phyloP scores from a whole-genome alignment of 2,329 filamentous ascomycete species.

The Penicillium sp. region DNA sequence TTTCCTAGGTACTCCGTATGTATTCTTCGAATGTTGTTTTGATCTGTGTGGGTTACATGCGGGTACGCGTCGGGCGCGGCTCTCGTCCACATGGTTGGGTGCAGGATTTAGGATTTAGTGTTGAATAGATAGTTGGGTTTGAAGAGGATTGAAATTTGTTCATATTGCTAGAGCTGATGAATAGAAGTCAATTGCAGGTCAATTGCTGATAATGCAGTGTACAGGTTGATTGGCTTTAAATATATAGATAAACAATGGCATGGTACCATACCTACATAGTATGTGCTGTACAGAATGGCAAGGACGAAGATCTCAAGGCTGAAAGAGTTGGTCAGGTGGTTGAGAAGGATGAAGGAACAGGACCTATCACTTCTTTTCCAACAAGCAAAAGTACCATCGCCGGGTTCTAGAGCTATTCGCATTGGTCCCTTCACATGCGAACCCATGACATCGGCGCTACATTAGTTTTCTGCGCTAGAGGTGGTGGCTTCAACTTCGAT shows the following conservation, averaged over 20 bases:
- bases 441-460: conserved; percentile 17
- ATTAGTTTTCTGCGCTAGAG: conserved; percentile 15
- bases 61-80: neutral
- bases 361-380: neutral
- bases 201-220: too few relatives aligned
- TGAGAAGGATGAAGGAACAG: conserved; percentile 1
- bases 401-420: conserved; percentile 6
- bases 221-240: neutral
- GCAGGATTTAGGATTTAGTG: conserved; percentile 1
- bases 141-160: too few relatives aligned
- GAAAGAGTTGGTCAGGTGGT: conserved; percentile 10
- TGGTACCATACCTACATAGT: neutral
- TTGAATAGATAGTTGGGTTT: neutral
- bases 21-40: conserved; percentile 1
- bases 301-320: conserved; percentile 9
- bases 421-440: conserved; percentile 22
- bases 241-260: neutral
- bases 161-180: too few relatives aligned
- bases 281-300: too few relatives aligned
- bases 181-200: too few relatives aligned
- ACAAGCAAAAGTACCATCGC: conserved; percentile 4
- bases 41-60: neutral
- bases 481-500: conserved; percentile 15
- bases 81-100: neutral
- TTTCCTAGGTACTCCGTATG: too few relatives aligned